Evolutionary conservation across 345 rosid species (phyloP).

Genomic region (Bretschneidera sinensis): DNA sequence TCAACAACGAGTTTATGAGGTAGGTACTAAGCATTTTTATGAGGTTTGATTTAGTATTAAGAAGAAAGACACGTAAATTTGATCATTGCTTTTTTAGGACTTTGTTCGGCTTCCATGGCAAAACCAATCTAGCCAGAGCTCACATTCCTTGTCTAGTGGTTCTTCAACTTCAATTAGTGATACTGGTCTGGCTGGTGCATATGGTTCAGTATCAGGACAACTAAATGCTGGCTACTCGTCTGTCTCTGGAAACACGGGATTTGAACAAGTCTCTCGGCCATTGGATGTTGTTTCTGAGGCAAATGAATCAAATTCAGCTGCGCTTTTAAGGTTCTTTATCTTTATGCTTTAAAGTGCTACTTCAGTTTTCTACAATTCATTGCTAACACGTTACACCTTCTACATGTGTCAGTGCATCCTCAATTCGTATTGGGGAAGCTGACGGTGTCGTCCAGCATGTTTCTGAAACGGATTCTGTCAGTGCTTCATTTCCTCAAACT

Average conservation of each 20-base stretch:
- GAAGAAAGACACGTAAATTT: neutral
- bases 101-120: conserved; percentile 97
- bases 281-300: conserved; percentile 59
- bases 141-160: conserved; percentile 50
- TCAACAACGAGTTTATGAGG: conserved; percentile 98
- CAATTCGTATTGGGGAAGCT: conserved; percentile 45
- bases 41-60: neutral
- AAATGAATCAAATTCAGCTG: conserved; percentile 48
- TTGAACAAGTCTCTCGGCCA: conserved; percentile 51
- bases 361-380: conserved; percentile 2
- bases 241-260: conserved; percentile 39
- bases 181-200: conserved; percentile 38
- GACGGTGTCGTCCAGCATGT: conserved; percentile 41
- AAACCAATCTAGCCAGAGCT: conserved; percentile 68
- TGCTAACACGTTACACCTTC: conserved; percentile 13
- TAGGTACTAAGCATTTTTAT: conserved; percentile 21
- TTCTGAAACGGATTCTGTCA: conserved; percentile 44
- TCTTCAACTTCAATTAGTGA: conserved; percentile 51
- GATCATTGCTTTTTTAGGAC: conserved; percentile 45
- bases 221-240: conserved; percentile 45
- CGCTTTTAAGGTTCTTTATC: conserved; percentile 47
- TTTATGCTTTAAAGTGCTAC: neutral
- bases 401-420: conserved; percentile 41
- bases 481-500: conserved; percentile 42
- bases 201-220: conserved; percentile 53